Evolutionary conservation across 176 grass and related monocot genomes (phyloP).

Genomic region (Avena atlantica): DNA sequence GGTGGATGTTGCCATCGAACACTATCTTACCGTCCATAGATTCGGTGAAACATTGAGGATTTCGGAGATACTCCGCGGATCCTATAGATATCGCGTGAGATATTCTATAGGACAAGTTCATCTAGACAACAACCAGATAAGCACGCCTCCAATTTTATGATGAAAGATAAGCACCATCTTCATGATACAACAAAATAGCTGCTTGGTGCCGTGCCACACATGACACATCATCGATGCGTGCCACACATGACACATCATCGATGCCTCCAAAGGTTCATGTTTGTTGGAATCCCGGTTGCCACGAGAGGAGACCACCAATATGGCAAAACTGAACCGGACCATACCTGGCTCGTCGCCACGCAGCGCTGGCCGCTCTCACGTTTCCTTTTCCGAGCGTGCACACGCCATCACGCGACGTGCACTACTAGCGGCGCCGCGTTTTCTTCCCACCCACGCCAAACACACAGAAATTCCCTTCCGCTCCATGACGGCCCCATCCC

Average conservation of each 20-base stretch:
- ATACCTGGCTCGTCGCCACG: not conserved
- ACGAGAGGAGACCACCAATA: not conserved
- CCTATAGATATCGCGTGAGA: no score
- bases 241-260: not conserved
- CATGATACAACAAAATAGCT: not conserved
- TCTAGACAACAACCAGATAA: not conserved
- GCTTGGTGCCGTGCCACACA: not conserved
- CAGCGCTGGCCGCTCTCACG: conserved; percentile 2
- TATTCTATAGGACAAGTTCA: no score
- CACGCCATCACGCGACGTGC: not conserved
- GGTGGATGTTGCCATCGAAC: no score
- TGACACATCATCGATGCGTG: not conserved
- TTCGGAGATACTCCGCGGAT: no score
- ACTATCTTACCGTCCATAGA: no score
- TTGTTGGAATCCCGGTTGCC: not conserved
- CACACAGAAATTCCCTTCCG: not conserved
- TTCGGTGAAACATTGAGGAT: no score
- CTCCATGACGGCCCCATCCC: not conserved
- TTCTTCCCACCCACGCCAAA: not conserved
- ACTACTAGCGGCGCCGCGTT: not conserved
- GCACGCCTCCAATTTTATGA: not conserved
- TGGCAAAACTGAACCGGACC: not conserved
- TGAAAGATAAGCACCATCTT: not conserved
- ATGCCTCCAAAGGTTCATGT: not conserved
- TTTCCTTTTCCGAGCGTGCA: conserved; percentile 9